Evolutionary conservation across 208 protist genomes (phyloP), one percentile per base, ranked within the genome.

Genomic region (Leishmania martiniquensis): DNA sequence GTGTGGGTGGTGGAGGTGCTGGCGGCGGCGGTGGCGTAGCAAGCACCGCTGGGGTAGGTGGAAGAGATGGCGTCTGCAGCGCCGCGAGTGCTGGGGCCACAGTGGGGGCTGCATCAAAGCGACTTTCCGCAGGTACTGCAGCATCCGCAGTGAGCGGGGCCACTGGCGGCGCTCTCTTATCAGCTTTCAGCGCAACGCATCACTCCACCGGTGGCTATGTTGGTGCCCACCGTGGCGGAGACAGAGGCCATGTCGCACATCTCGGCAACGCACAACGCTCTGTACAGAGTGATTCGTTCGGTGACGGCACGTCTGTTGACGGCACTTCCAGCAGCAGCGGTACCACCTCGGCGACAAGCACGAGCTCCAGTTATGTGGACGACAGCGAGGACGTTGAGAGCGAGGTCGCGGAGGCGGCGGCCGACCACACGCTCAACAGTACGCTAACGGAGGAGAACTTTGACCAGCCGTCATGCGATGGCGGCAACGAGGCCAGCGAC

Each of bases 401-500:
- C 44, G 72, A 25, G 77, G n/a, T 55, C 6, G 54, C 12, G 29
- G 39, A 44, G 17, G 59, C 12, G 25, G 71, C 44, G 68, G 44
- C 12, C 13, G 74, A 83, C 51, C 57, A 52, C n/a, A 72, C 69
- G 57, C 39, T 79, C 47, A 67, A 76, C 68, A 79, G 73, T 70
- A 72, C 69, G 6, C 25, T 75, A 4, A 79, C 74, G 52, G 79
- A 78, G 57, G 74, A 74, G 32, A 76, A 63, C 44, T 49, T 42
- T 15, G 79, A 72, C 12, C 20, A 65, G 45, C 42, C 72, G 39
- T n/a, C 34, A 52, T 37, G 52, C 70, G 47, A 62, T 29, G 70
- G 39, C 70, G 12, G 70, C 25, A 72, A 72, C 68, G 47, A 72
- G 20, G 47, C 68, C 25, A 57, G n/a, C 68, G 68, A 57, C 47